A percentile compares a stretch with the other conserved stretches of the same genome.
Conservation (phyloP, 768 basidiomycete species). For the Cubamyces sp. region DNA sequence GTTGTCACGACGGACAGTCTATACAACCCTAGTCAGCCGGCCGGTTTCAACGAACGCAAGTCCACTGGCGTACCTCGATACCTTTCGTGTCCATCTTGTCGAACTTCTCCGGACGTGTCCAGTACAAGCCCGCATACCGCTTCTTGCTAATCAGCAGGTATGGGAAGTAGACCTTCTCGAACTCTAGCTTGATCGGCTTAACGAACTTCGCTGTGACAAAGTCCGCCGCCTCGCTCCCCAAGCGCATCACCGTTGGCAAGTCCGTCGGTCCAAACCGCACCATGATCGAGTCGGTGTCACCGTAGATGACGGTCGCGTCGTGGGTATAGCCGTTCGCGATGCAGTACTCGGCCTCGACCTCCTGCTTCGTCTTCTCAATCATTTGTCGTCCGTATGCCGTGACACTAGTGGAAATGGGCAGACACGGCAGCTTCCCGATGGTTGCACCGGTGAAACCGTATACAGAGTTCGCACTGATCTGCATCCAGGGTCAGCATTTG, state of each 20-base stretch:
- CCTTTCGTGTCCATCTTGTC: slow-evolving; percentile 99
- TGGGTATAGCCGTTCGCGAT: slow-evolving; percentile 83
- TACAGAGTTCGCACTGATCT: slow-evolving; percentile 99
- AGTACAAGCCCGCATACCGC: slow-evolving; percentile 97
- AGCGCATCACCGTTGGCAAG: slow-evolving; percentile 82
- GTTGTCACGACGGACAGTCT: slow-evolving; percentile 98
- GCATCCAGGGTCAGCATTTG: not conserved
- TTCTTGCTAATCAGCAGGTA: slow-evolving; percentile 99
- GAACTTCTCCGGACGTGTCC: slow-evolving; percentile 93
- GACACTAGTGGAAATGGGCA: slow-evolving; percentile 92
- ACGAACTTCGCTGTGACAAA: slow-evolving; percentile 90
- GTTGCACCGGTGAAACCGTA: slow-evolving; percentile 99
- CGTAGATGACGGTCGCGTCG: slow-evolving; percentile 95
- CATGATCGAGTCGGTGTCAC: slow-evolving; percentile 99
- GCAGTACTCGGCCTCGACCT: slow-evolving; percentile 88
- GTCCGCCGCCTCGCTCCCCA: slow-evolving; percentile 92
- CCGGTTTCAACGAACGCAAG: not conserved
- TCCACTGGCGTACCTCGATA: slow-evolving; percentile 73
- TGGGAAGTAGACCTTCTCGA: slow-evolving; percentile 99
- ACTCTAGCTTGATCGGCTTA: slow-evolving; percentile 97
- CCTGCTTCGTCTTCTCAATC: slow-evolving; percentile 97
- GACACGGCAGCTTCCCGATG: slow-evolving; percentile 93
- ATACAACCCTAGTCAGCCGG: not conserved
- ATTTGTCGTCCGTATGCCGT: slow-evolving; percentile 98
- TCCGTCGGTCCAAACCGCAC: slow-evolving; percentile 93